A percentile compares a stretch with the other conserved stretches of the same genome.
phyloP scores from a whole-genome alignment of 305 asterid species.

The Fraxinus xanthoxyloides region DNA sequence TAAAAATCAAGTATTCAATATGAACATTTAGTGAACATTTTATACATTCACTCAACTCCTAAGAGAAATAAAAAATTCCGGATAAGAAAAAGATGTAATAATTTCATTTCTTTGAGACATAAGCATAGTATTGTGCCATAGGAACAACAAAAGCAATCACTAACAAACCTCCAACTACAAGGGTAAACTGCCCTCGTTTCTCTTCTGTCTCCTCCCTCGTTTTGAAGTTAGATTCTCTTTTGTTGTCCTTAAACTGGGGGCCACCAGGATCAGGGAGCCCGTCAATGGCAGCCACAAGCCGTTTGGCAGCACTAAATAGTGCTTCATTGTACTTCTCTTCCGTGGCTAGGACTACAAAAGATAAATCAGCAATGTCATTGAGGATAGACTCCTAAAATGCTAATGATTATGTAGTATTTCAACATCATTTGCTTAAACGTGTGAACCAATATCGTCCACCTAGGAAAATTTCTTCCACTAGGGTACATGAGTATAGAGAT shows the following conservation, averaged over 20 bases:
- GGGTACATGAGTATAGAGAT: neutral
- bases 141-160: constrained; percentile 99
- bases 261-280: constrained; percentile 99
- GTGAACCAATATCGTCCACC: neutral
- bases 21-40: constrained; percentile 37
- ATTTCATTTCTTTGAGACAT: constrained; percentile 82
- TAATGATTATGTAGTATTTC: neutral
- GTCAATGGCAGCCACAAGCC: constrained; percentile 78
- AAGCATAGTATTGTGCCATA: constrained; percentile 96
- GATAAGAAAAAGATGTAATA: constrained; percentile 1
- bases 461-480: too few species aligned
- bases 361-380: neutral
- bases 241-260: constrained; percentile 65
- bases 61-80: constrained; percentile 17
- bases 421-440: neutral
- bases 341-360: constrained; percentile 68
- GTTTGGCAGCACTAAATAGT: constrained; percentile 57
- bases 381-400: neutral
- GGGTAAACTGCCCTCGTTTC: constrained; percentile 94
- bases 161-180: constrained; percentile 94
- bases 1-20: constrained; percentile 22
- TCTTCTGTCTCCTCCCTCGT: constrained; percentile 90
- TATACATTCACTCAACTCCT: constrained; percentile 47
- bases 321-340: constrained; percentile 98
- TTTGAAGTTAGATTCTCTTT: constrained; percentile 92